Evolutionary conservation across 2,329 filamentous ascomycete genomes (phyloP).

Genomic region (Sclerotinia spermophila): DNA sequence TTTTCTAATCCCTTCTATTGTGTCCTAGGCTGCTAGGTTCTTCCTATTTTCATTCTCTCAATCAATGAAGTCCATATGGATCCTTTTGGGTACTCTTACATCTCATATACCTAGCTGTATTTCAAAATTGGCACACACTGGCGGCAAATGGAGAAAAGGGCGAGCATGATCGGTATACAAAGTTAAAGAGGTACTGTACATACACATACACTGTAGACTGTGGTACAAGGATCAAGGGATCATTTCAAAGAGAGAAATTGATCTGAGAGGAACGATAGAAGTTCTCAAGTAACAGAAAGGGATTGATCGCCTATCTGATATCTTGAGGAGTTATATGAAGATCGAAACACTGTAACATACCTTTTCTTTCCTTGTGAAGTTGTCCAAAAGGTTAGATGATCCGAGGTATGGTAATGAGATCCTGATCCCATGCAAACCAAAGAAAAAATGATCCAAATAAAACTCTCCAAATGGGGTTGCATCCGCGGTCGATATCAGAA

Average conservation of each 20-base stretch:
- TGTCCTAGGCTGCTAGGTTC: constrained; percentile 6
- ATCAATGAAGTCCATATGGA: neutral
- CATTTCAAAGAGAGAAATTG: neutral
- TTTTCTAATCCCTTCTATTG: neutral
- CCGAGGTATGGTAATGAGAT: neutral
- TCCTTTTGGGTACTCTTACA: neutral
- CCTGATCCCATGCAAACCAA: neutral
- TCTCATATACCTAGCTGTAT: neutral
- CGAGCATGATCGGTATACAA: neutral
- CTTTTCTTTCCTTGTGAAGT: neutral
- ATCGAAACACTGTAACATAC: constrained; percentile 3
- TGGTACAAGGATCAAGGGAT: neutral
- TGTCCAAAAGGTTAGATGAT: neutral
- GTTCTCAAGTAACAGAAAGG: constrained; percentile 1
- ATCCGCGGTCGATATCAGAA: neutral
- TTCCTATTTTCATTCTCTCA: neutral
- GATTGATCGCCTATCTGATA: constrained; percentile 1
- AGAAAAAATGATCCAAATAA: neutral
- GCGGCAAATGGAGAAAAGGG: neutral
- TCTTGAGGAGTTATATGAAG: constrained; percentile 4
- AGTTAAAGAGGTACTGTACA: neutral
- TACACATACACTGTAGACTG: too few species aligned
- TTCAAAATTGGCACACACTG: constrained; percentile 2
- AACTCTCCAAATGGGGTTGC: neutral
- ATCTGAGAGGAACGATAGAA: neutral